Base-by-base conservation (phyloP, 495 filamentous ascomycete genomes). In the Neurospora terricola region DNA sequence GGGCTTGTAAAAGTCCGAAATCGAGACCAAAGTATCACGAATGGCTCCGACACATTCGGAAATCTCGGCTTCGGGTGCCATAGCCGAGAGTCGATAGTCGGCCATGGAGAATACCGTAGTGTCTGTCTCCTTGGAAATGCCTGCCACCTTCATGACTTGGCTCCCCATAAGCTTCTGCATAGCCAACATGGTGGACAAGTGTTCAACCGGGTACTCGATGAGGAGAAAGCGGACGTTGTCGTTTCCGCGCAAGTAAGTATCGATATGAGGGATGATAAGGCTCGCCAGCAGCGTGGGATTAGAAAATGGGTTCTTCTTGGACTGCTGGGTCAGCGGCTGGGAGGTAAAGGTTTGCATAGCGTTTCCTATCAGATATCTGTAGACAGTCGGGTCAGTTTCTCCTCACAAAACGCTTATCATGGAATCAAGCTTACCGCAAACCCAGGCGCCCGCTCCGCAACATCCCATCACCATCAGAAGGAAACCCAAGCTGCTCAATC, bases 321-420 rank as follows among this genome's bases (percentile, higher is more conserved):
- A 81, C 69, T 86, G 85, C 71, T 80, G 80, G 12, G 82, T 72
- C 21, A 85, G 71, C 1, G 83, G 83, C 70, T 83, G 82, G 14
- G 80, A 76, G 21, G 84, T 86, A 74, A 84, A 85, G 3, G 79
- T 77, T 73, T 86, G 84, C 83, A 86, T 86, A 37, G 82, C 81
- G 69, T 76, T 84, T n/a, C 83, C 84, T 68, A 85, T 84, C 39
- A 86, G 80, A 42, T 80, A 83, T 70, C 84, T 86, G 48, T 9
- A 4, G 23, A 14, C 10, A 45, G 16, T 10, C 27, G 16, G 21
- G 30, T 37, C 34, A 34, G 18, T 45, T 38, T 14, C 12, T 12
- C 21, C 16, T 42, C 16, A n/a, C 9, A 8, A 34, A 27, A 4
- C 8, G 5, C 2, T 54, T 38, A 30, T 43, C 21, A 6, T 16